Base-by-base conservation (phyloP, 2,329 filamentous ascomycete species). In the Cryphonectria japonica region DNA sequence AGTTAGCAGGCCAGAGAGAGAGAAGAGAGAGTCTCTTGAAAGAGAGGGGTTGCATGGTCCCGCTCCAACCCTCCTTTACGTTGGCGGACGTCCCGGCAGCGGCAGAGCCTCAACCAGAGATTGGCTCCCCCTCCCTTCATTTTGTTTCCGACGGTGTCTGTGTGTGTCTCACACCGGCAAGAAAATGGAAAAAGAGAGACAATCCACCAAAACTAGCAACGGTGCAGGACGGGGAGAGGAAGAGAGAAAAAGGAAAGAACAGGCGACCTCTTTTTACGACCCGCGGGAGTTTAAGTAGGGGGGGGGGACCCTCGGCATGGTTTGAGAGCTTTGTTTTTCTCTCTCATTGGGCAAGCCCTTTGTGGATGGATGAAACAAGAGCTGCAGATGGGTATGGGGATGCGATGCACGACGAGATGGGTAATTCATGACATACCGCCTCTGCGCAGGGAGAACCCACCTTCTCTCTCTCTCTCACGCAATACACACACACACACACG, bases 21-120 rank as follows among this genome's bases (percentile, higher is more conserved):
- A 50, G 46, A 50, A 46, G 19, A 46, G 3, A 19, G 43, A 54
- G 22, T 11, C n/a, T 26, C 26, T 26, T 26, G 26, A 2, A 5
- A 52, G 54, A 59, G 29, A 26, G n/a, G n/a, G n/a, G n/a, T 32
- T 32, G 54, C 54, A 59, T 59, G 26, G 14, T n/a, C 22, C 54
- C 13, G 54, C 54, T 11, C 26, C 54, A 14, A 32, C 54, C 54
- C 46, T 50, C 46, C 46, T 22, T 50, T 59, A 32, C 54, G 2
- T 1, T n/a, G 5, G 26, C 26, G n/a, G 1, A 50, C 29, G 26
- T 16, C 37, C 26, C 54, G 54, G 46, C 9, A 39, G 14, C 54
- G 54, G 59, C 14, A 39, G 14, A 59, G 7, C 69, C 26, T 41
- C 54, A 54, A 65, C 14, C 9, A 68, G 63, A 50, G 34, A 61